A percentile compares a stretch with the other conserved stretches of the same genome.
phyloP scores from a whole-genome alignment of 768 basidiomycete species.

The Kwoniella mangroviensis region DNA sequence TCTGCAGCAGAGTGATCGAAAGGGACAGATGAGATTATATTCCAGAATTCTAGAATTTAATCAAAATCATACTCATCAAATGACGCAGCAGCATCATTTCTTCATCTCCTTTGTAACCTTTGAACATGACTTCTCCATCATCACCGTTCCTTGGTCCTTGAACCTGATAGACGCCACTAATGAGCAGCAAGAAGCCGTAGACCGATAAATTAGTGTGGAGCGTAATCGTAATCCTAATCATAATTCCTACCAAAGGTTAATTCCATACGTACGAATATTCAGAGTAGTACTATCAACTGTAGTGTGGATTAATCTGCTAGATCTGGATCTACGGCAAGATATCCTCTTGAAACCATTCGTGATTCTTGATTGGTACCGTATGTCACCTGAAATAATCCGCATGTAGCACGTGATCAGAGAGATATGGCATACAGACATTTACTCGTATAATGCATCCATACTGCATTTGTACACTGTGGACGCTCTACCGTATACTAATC shows the following conservation, averaged over 20 bases:
- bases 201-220: slow-evolving; percentile 16
- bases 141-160: background rate
- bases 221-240: background rate
- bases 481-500: background rate
- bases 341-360: too few relatives aligned
- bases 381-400: background rate
- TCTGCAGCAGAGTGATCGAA: background rate
- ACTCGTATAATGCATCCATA: too few relatives aligned
- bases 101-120: background rate
- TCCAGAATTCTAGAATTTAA: background rate
- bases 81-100: background rate
- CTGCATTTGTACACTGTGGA: too few relatives aligned
- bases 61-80: background rate
- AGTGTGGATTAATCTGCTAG: background rate
- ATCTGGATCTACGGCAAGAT: background rate
- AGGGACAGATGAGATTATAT: background rate
- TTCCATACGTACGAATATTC: too few relatives aligned
- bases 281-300: background rate
- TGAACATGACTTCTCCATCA: background rate
- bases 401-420: background rate
- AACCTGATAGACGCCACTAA: slow-evolving; percentile 17
- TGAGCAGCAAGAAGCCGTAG: slow-evolving; percentile 2
- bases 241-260: too few relatives aligned
- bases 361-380: too few relatives aligned
- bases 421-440: too few relatives aligned